Percentiles rank a stretch among this genome's conserved stretches.
Evolutionary conservation across 176 grass and related monocot genomes (phyloP).

Genomic region (Lolium perenne): DNA sequence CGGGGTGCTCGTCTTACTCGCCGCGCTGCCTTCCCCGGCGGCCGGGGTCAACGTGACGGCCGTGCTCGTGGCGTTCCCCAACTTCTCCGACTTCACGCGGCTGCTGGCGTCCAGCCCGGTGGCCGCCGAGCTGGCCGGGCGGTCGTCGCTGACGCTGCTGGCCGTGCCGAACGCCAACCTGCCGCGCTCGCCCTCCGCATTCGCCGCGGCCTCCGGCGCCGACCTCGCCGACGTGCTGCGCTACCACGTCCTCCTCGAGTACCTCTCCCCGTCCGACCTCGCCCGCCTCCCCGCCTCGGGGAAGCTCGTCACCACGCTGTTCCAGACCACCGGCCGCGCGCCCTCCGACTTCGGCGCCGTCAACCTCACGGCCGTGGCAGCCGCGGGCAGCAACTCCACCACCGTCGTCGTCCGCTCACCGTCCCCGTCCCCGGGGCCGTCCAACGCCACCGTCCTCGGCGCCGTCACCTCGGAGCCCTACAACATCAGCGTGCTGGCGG

Average conservation of each 20-base stretch:
- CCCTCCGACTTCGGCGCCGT: constrained; percentile 80
- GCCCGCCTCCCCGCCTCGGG: constrained; percentile 57
- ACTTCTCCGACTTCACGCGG: constrained; percentile 63
- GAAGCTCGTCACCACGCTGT: constrained; percentile 91
- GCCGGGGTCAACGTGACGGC: constrained; percentile 69
- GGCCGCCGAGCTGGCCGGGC: constrained; percentile 58
- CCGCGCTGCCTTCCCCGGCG: constrained; percentile 40
- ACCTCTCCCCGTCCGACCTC: constrained; percentile 82
- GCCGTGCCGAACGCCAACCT: constrained; percentile 78
- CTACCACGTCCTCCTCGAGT: constrained; percentile 96
- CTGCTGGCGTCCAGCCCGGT: constrained; percentile 62
- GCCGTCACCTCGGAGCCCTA: constrained; percentile 71
- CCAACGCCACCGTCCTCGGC: constrained; percentile 78
- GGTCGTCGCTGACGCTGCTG: constrained; percentile 87
- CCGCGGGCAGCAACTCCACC: constrained; percentile 18
- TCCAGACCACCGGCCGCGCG: constrained; percentile 94
- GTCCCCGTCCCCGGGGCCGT: constrained; percentile 55
- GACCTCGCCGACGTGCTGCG: constrained; percentile 91
- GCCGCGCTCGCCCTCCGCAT: constrained; percentile 57
- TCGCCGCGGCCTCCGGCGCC: constrained; percentile 65
- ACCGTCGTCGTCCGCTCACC: constrained; percentile 74
- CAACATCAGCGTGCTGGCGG: constrained; percentile 84
- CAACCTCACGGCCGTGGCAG: constrained; percentile 67
- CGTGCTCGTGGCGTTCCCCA: constrained; percentile 67
- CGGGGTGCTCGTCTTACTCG: constrained; percentile 17